Conservation (phyloP, 2,329 filamentous ascomycete genomes). For the Mycosphaerella arachidis region DNA sequence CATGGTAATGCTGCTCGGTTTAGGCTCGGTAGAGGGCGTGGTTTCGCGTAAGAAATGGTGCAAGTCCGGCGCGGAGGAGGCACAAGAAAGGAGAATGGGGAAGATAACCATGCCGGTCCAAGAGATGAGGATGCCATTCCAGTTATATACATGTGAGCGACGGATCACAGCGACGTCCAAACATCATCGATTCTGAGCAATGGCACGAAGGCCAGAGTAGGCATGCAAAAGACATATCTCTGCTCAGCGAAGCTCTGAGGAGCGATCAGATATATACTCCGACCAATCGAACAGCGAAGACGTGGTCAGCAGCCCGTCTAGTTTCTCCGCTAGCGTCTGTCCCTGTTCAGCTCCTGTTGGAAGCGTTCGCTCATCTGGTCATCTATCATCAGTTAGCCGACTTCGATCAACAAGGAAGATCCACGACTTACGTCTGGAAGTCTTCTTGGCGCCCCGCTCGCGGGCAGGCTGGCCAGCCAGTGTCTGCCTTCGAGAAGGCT, state of each 20-base stretch:
- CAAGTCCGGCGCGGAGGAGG: not conserved
- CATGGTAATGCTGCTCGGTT: not conserved
- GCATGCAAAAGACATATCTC: not conserved
- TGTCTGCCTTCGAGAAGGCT: conserved; percentile 13
- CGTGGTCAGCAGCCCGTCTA: not conserved
- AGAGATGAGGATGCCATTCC: not conserved
- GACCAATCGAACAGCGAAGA: not conserved
- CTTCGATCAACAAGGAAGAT: not conserved
- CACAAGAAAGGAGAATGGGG: not conserved
- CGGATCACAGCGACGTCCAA: not conserved
- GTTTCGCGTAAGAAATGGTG: not conserved
- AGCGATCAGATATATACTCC: not conserved
- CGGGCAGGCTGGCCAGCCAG: conserved; percentile 12
- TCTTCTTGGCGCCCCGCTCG: conserved; percentile 13
- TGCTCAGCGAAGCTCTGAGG: not conserved
- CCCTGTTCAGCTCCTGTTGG: conserved; percentile 21
- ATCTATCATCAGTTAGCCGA: conserved; percentile 11
- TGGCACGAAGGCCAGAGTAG: not conserved
- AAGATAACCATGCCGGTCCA: not conserved
- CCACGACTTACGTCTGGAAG: conserved; percentile 18
- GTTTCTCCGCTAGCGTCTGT: not conserved
- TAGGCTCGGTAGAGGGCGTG: not conserved
- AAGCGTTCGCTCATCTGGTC: conserved; percentile 25
- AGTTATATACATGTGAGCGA: not conserved
- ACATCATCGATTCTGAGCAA: not conserved